phyloP scores from a whole-genome alignment of 129 eudicot genomes.

The Scalesia atractyloides region DNA sequence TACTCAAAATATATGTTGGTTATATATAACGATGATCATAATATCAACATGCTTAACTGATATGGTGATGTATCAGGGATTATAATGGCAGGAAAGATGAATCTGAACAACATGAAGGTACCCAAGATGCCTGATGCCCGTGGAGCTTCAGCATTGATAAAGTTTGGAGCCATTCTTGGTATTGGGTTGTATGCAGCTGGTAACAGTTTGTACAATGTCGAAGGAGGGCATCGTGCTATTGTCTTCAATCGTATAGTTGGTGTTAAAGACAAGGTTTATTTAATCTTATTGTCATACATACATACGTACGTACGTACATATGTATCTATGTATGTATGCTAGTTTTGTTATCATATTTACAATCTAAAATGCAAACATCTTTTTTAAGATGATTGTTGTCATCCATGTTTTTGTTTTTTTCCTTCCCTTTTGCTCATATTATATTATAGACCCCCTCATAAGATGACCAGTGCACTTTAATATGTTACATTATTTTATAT shows the following conservation, averaged over 20 bases:
- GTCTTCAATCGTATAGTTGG: constrained; percentile 69
- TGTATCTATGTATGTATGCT: not conserved
- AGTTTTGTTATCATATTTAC: not conserved
- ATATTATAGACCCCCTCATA: not conserved
- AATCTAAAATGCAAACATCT: no score
- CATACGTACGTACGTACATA: not conserved
- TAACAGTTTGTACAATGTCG: constrained; percentile 52
- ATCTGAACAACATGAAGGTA: constrained; percentile 53
- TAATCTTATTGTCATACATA: no score
- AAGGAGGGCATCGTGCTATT: constrained; percentile 61
- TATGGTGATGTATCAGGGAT: not conserved
- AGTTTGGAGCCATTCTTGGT: constrained; percentile 51
- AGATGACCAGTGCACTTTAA: not conserved
- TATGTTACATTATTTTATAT: no score
- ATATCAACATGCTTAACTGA: not conserved
- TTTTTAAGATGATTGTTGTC: no score
- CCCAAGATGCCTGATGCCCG: constrained; percentile 63
- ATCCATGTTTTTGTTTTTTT: not conserved
- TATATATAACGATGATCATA: not conserved
- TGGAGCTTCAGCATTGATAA: constrained; percentile 60
- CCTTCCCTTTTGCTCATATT: not conserved
- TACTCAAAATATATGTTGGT: not conserved
- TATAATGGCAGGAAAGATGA: constrained; percentile 40
- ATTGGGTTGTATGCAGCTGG: constrained; percentile 56
- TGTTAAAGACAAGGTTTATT: constrained; percentile 61